Conservation (phyloP, 305 asterid genomes). For the Fraxinus albicans region DNA sequence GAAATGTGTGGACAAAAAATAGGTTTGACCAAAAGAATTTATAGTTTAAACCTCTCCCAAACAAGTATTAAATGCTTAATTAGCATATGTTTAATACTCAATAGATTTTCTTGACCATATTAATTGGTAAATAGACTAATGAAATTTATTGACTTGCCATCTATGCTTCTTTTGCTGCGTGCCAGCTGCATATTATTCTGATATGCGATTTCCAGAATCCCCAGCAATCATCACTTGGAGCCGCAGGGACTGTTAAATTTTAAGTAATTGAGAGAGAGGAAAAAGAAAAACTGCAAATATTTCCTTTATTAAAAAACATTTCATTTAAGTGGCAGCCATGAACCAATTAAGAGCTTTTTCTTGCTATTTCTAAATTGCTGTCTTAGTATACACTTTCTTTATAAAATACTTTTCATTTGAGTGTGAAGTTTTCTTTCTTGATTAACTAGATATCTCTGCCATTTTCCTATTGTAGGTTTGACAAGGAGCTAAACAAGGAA, state of each 20-base stretch:
- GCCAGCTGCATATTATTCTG: not conserved
- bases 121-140: not conserved
- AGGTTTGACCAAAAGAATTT: not conserved
- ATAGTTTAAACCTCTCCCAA: not conserved
- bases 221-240: not conserved
- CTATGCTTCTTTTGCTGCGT: not conserved
- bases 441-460: slow-evolving; percentile 8
- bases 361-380: not conserved
- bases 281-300: not conserved
- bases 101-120: not conserved
- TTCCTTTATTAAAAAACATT: not conserved
- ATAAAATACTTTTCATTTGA: not conserved
- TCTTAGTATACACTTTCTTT: not conserved
- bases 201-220: not conserved
- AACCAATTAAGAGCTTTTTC: not conserved
- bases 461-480: slow-evolving; percentile 65
- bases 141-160: not conserved
- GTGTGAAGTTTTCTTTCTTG: slow-evolving; percentile 3
- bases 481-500: slow-evolving; percentile 75
- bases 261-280: not conserved
- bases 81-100: not conserved
- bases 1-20: not conserved
- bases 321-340: not conserved
- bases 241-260: not conserved
- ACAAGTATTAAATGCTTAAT: not conserved